These are phyloP conservation scores for Amanita fuliginea DNA, from an alignment of 768 basidiomycete genomes.

Conservation along the genomic window DNA sequence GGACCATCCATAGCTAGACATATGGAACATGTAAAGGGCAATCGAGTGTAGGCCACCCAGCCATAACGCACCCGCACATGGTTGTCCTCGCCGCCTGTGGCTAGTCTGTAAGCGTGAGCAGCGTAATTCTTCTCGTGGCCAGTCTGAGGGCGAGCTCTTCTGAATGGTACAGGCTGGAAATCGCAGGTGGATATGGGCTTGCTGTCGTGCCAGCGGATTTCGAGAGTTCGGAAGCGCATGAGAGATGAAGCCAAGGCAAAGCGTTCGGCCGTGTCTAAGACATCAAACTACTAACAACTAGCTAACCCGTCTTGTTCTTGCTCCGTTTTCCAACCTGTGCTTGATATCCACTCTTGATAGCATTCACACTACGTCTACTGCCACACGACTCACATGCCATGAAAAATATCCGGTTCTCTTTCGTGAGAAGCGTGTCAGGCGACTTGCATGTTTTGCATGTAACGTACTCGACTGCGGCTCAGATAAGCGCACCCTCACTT, in stretches of 20 bases:
- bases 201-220: slow-evolving; percentile 94
- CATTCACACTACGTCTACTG: slow-evolving; percentile 81
- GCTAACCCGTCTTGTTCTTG: slow-evolving; percentile 64
- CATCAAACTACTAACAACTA: neutral
- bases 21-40: neutral
- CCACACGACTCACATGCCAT: slow-evolving; percentile 90
- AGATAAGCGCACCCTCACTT: neutral
- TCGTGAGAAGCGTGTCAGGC: slow-evolving; percentile 89
- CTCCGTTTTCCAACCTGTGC: slow-evolving; percentile 87
- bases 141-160: slow-evolving; percentile 61
- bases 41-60: neutral
- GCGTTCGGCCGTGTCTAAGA: slow-evolving; percentile 1
- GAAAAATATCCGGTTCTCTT: slow-evolving; percentile 99
- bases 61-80: slow-evolving; percentile 76
- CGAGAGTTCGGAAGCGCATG: slow-evolving; percentile 85
- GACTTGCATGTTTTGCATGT: slow-evolving; percentile 99
- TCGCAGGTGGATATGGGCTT: slow-evolving; percentile 95
- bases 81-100: slow-evolving; percentile 94
- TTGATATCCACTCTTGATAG: slow-evolving; percentile 99
- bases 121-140: slow-evolving; percentile 45
- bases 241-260: neutral
- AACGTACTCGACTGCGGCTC: slow-evolving; percentile 79
- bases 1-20: slow-evolving; percentile 84
- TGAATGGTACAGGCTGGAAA: slow-evolving; percentile 80
- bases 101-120: slow-evolving; percentile 76